phyloP scores from a whole-genome alignment of 108 stramenopile species.

The Fragilaria crotonensis region DNA sequence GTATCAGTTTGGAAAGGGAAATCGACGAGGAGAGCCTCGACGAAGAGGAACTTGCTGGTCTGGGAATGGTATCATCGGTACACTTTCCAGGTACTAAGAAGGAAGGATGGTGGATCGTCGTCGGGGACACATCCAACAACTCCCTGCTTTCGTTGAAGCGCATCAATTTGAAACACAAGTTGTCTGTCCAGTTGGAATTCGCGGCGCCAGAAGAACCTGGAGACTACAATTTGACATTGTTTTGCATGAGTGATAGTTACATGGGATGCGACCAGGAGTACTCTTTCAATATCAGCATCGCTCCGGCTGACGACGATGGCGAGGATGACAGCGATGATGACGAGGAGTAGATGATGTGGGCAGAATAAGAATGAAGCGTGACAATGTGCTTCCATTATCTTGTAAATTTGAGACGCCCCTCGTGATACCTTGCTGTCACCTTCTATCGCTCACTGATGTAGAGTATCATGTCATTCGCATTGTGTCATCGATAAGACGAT shows the following conservation, averaged over 20 bases:
- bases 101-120: constrained; percentile 96
- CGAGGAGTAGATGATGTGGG: constrained; percentile 37
- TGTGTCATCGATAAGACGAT: too few relatives aligned
- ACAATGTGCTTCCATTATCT: too few relatives aligned
- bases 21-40: constrained; percentile 85
- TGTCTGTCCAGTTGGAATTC: constrained; percentile 79
- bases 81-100: constrained; percentile 86
- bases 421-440: too few relatives aligned
- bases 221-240: constrained; percentile 87
- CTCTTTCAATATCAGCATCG: constrained; percentile 75
- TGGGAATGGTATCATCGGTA: constrained; percentile 81
- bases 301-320: constrained; percentile 51
- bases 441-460: too few relatives aligned
- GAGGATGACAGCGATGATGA: constrained; percentile 48
- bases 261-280: constrained; percentile 97
- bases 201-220: constrained; percentile 94
- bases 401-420: too few relatives aligned
- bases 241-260: constrained; percentile 98
- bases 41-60: constrained; percentile 61
- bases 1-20: constrained; percentile 85
- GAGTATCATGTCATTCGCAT: too few relatives aligned
- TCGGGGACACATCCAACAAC: constrained; percentile 88
- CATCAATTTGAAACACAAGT: constrained; percentile 61
- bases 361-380: constrained; percentile 9
- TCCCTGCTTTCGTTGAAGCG: constrained; percentile 90